Base-by-base conservation (phyloP, 2,329 filamentous ascomycete species). In the Xylaria sp. region DNA sequence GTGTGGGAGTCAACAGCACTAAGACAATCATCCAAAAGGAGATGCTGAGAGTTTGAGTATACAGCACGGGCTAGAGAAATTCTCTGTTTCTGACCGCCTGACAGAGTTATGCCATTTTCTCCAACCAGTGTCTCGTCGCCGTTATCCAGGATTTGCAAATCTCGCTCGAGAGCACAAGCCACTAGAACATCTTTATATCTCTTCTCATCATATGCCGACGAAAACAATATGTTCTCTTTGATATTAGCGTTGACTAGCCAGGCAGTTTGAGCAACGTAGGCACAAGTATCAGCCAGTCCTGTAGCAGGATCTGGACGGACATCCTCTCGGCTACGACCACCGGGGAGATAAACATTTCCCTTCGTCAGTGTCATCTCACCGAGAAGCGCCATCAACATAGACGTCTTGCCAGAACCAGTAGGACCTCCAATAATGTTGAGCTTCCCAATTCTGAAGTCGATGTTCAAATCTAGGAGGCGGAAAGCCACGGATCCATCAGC, bases 1-100 rank as follows among this genome's bases (percentile, higher is more conserved):
- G 96, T 98, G 74, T 99, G 96, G 3, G 96, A 96, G 78, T 99
- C 96, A 38, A 99, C 96, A 31, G 96, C 96, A 76, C 94, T 97
- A 49, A 99, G 85, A 70, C 96, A 97, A 78, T 99, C 96, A 75
- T 99, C 96, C 56, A 99, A 85, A 11, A 99, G 86, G 17, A 99
- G 82, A 78, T 98, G 95, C 60, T 90, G 91, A 5, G 94, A 96
- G 79, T 93, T 95, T 71, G 93, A 97, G 80, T 99, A 99, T n/a
- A 99, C 86, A 1, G 96, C 96, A 72, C 96, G 90, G n/a, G 96
- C 96, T 50, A 99, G 86, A 15, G 95, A 97, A 58, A 99, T 98
- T 65, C 96, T 90, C 79, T 99, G 96, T 81, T 98, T 98, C 80
- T 99, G 96, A 6, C 96, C 96, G 70, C 96, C 96, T 6, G 96